These are phyloP conservation scores for Cornus florida DNA, from an alignment of 148 eudicot species.

Conservation along the genomic window DNA sequence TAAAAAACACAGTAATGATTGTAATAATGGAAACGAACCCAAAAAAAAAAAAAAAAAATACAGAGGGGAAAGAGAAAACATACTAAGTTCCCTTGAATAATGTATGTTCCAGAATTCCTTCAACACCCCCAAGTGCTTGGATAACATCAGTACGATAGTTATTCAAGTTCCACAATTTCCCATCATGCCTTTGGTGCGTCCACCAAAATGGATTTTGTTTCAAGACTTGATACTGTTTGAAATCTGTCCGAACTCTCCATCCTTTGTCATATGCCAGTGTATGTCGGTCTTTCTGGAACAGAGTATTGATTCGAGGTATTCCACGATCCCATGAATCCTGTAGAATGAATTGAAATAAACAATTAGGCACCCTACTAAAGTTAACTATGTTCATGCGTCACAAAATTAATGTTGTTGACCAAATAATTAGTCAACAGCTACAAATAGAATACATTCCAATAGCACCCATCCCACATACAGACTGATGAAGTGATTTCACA, in stretches of 20 bases:
- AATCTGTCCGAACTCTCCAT: conserved; percentile 98
- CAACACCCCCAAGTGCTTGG: conserved; percentile 99
- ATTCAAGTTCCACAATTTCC: conserved; percentile 97
- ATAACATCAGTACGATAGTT: conserved; percentile 98
- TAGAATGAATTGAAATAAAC: conserved; percentile 2
- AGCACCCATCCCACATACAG: conserved; percentile 6
- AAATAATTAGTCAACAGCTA: not conserved
- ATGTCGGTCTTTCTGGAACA: conserved; percentile 99
- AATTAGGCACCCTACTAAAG: not conserved
- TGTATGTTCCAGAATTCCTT: conserved; percentile 97
- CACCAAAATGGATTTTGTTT: conserved; percentile 99
- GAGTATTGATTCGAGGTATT: conserved; percentile 94
- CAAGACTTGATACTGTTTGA: conserved; percentile 94
- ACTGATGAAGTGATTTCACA: conserved; percentile 14
- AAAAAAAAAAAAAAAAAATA: too few species aligned
- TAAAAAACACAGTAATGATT: not conserved
- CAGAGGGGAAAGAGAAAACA: too few species aligned
- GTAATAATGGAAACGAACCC: not conserved
- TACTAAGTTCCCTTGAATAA: conserved; percentile 96
- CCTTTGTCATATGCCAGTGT: conserved; percentile 99
- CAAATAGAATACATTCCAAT: not conserved
- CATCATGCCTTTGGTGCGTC: conserved; percentile 99
- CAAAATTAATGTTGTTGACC: not conserved
- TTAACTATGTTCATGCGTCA: not conserved
- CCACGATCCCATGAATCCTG: conserved; percentile 99